Conservation (phyloP, 371 early-diverging fungal genomes). For the Paraphysoderma sedebokerense region DNA sequence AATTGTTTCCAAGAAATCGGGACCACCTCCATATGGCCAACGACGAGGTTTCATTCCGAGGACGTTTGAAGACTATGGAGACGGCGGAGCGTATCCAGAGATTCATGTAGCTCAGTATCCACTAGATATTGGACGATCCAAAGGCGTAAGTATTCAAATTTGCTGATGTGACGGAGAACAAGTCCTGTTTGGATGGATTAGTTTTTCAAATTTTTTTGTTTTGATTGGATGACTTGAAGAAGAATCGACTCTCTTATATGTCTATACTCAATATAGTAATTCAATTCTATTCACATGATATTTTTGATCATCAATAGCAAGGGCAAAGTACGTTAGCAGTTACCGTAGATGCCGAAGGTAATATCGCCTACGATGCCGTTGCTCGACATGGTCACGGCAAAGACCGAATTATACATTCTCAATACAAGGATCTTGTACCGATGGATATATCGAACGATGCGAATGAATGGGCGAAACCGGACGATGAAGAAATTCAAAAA, state of each 20-base stretch:
- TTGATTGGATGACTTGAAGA: too few relatives aligned
- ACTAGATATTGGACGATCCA: conserved; percentile 69
- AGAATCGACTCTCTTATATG: neutral
- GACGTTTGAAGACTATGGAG: conserved; percentile 74
- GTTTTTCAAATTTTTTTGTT: too few relatives aligned
- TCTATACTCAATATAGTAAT: neutral
- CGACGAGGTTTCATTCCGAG: conserved; percentile 63
- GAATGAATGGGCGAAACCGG: conserved; percentile 46
- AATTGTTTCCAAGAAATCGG: conserved; percentile 8
- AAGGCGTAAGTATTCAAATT: conserved; percentile 7
- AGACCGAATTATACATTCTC: conserved; percentile 58
- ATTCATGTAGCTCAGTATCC: conserved; percentile 81
- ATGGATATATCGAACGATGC: conserved; percentile 38
- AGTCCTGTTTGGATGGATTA: too few relatives aligned
- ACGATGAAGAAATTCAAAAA: conserved; percentile 53
- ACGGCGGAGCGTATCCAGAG: conserved; percentile 94
- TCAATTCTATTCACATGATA: neutral
- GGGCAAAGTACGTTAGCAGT: conserved; percentile 61
- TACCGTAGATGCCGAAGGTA: conserved; percentile 77
- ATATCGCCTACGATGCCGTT: conserved; percentile 77
- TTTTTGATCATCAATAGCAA: conserved; percentile 9
- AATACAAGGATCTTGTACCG: conserved; percentile 64
- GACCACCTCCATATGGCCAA: conserved; percentile 66
- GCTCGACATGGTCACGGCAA: conserved; percentile 56
- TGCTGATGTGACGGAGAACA: neutral